phyloP scores from a whole-genome alignment of 441 rosid species.

The Melastoma candidum region DNA sequence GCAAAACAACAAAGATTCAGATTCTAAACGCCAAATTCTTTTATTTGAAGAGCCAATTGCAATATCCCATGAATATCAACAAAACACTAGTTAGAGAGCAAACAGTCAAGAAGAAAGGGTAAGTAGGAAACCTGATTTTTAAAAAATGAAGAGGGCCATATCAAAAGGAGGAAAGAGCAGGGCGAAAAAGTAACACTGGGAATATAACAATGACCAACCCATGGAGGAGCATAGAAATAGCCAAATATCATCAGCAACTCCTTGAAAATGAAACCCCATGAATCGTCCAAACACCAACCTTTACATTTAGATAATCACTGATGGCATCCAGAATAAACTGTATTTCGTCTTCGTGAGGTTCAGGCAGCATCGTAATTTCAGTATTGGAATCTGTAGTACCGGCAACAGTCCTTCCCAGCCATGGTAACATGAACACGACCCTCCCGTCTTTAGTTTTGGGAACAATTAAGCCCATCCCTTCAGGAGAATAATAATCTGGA shows the following conservation, averaged over 20 bases:
- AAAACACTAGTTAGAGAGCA: too few species aligned
- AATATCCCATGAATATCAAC: too few species aligned
- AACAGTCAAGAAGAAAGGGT: too few species aligned
- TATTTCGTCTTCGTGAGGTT: constrained; percentile 94
- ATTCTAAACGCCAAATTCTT: constrained; percentile 7
- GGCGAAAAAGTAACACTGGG: too few species aligned
- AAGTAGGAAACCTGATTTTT: too few species aligned
- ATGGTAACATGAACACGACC: constrained; percentile 89
- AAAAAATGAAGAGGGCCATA: too few species aligned
- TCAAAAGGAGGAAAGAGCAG: too few species aligned
- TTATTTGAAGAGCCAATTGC: too few species aligned
- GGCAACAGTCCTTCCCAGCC: constrained; percentile 95
- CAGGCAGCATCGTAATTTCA: constrained; percentile 74
- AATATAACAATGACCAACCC: background rate
- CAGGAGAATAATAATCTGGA: constrained; percentile 96
- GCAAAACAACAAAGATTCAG: constrained; percentile 16
- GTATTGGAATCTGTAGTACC: constrained; percentile 95
- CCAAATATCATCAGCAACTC: background rate
- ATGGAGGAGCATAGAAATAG: background rate
- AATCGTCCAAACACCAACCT: constrained; percentile 31
- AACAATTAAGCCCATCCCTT: constrained; percentile 98
- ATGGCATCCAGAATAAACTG: constrained; percentile 93
- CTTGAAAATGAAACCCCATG: background rate
- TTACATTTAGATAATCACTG: constrained; percentile 70
- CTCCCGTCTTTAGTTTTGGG: constrained; percentile 98